Evolutionary conservation across 2,329 filamentous ascomycete genomes (phyloP).

Genomic region (Xylaria sp.): DNA sequence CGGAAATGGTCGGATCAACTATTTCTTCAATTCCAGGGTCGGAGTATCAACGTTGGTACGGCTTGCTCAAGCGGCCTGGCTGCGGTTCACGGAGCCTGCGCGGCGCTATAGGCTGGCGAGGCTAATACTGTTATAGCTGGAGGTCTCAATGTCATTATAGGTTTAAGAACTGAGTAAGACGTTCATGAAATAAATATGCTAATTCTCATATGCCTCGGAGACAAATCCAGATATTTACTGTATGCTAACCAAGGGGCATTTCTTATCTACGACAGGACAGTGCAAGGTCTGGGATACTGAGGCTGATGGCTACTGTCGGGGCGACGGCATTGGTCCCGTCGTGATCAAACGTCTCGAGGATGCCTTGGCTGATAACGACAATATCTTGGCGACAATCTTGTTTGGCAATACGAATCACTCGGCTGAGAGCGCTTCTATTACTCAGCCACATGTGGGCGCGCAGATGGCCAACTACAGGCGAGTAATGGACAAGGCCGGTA

Average conservation of each 20-base stretch:
- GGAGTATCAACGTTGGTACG: not conserved
- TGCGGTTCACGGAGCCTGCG: not conserved
- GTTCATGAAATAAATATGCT: no score
- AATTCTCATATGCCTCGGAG: no score
- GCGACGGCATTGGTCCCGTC: not conserved
- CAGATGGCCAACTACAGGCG: not conserved
- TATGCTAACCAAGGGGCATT: no score
- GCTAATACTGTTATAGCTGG: not conserved
- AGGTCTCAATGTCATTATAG: no score
- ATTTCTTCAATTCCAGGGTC: not conserved
- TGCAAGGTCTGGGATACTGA: not conserved
- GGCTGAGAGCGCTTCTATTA: not conserved
- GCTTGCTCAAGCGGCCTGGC: not conserved
- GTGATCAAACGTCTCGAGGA: not conserved
- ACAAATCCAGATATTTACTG: no score
- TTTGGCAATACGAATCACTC: not conserved
- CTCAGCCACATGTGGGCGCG: not conserved
- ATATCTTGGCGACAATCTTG: not conserved
- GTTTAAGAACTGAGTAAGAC: no score
- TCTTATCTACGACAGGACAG: not conserved
- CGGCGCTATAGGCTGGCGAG: not conserved
- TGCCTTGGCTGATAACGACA: not conserved
- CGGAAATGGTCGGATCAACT: not conserved
- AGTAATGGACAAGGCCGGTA: not conserved
- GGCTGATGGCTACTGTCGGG: not conserved